These are phyloP conservation scores for Sugiyamaella japonica DNA, from an alignment of 1,139 yeast species.

Conservation along the genomic window DNA sequence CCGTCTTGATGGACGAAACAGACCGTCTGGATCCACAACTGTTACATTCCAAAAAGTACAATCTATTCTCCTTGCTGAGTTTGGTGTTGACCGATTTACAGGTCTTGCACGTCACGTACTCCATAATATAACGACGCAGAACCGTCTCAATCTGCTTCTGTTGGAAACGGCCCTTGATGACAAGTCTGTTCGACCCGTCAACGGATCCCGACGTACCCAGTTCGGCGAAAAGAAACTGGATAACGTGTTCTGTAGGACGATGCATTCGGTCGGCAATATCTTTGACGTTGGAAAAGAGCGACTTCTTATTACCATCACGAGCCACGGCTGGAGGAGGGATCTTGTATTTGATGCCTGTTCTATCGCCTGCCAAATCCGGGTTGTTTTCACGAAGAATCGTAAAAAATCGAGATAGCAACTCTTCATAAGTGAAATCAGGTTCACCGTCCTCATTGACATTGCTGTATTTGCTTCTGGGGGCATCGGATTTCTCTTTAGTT, in stretches of 20 bases:
- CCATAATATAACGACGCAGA: conserved; percentile 92
- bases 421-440: conserved; percentile 74
- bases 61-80: conserved; percentile 94
- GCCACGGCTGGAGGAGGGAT: conserved; percentile 97
- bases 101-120: conserved; percentile 97
- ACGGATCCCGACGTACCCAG: conserved; percentile 99
- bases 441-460: conserved; percentile 40
- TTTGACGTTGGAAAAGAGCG: conserved; percentile 93
- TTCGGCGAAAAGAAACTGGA: conserved; percentile 96
- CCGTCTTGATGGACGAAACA: conserved; percentile 95
- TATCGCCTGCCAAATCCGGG: conserved; percentile 97
- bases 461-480: conserved; percentile 22
- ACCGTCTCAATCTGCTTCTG: conserved; percentile 97
- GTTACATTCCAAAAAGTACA: conserved; percentile 96
- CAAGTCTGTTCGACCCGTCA: conserved; percentile 95
- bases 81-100: conserved; percentile 98
- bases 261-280: conserved; percentile 92
- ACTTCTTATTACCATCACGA: conserved; percentile 97
- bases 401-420: conserved; percentile 80
- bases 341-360: conserved; percentile 88
- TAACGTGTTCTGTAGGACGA: conserved; percentile 95
- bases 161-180: conserved; percentile 96
- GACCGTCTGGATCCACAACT: conserved; percentile 98
- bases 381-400: conserved; percentile 83
- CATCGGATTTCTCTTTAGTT: conserved; percentile 41